Base-by-base conservation (phyloP, 2,329 filamentous ascomycete genomes). In the Trichoderma pleuroti region DNA sequence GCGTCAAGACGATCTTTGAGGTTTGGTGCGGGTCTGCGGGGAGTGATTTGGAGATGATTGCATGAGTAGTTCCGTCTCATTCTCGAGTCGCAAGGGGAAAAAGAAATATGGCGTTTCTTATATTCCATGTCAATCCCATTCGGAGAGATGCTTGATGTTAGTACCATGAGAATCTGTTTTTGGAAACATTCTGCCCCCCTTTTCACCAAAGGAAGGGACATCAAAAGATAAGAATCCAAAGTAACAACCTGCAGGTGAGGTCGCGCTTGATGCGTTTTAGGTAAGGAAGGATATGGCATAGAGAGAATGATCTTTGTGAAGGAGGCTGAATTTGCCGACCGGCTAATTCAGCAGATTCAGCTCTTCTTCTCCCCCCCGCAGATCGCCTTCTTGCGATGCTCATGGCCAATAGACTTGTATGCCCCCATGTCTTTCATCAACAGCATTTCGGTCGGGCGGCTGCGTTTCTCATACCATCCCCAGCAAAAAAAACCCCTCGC, bases 71-170 rank as follows among this genome's bases (percentile, higher is more conserved):
- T 1, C 2, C 0, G 36, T 42, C 18, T n/a, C 16, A 42, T n/a
- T 42, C 39, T 42, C n/a, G 1, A 2, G 39, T 8, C 8, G 0
- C 39, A 42, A 18, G 16, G 39, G 5, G 26, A 28, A 28, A 42
- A 42, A 42, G 16, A 42, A 42, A 42, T 42, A 42, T 5, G 39
- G 39, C 2, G 16, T 16, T n/a, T n/a, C 4, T n/a, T n/a, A 18
- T 1, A 39, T 39, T 9, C 9, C 36, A 39, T 18, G 36, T 1
- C 16, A n/a, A 42, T n/a, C 10, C 0, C 39, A n/a, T 42, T 8
- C 8, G 8, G 39, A 42, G 39, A 42, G 0, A 1, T 0, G 18
- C 0, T 42, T 4, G n/a, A 2, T 10, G 16, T 8, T n/a, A 8
- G 16, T 42, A 10, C 8, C 4, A n/a, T 0, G 8, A 42, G 0